Evolutionary conservation across 805 yeast species (phyloP).

Genomic region (Candida piceae): DNA sequence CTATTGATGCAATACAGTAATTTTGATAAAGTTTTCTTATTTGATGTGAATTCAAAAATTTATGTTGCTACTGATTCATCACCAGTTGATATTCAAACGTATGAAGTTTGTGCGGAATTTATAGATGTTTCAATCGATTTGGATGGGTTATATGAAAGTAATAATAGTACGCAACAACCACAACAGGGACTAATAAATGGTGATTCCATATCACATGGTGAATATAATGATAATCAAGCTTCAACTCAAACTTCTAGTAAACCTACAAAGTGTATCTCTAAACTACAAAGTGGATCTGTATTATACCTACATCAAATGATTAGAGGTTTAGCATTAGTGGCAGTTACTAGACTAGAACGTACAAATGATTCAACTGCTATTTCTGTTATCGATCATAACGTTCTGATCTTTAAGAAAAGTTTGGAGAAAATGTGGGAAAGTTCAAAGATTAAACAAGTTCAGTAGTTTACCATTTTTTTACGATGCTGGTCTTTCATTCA

Average conservation of each 20-base stretch:
- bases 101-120: conserved; percentile 95
- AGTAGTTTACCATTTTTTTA: neutral
- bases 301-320: conserved; percentile 87
- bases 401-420: conserved; percentile 71
- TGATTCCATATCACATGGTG: neutral
- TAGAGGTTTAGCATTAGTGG: conserved; percentile 86
- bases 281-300: conserved; percentile 76
- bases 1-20: conserved; percentile 82
- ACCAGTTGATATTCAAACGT: conserved; percentile 92
- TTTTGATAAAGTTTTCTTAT: conserved; percentile 87
- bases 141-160: conserved; percentile 62
- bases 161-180: conserved; percentile 5
- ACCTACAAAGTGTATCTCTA: conserved; percentile 55
- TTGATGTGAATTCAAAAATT: conserved; percentile 87
- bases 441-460: conserved; percentile 26
- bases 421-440: conserved; percentile 67
- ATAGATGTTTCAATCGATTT: conserved; percentile 91
- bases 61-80: conserved; percentile 95
- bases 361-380: conserved; percentile 43
- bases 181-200: neutral
- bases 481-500: neutral
- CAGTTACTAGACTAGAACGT: conserved; percentile 67
- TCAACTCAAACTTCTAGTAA: conserved; percentile 4
- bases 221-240: neutral
- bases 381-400: conserved; percentile 83